Evolutionary conservation across 1,284 basidiomycete species (phyloP), one percentile per base, ranked within the genome.

Genomic region (Polyporus tsugae): DNA sequence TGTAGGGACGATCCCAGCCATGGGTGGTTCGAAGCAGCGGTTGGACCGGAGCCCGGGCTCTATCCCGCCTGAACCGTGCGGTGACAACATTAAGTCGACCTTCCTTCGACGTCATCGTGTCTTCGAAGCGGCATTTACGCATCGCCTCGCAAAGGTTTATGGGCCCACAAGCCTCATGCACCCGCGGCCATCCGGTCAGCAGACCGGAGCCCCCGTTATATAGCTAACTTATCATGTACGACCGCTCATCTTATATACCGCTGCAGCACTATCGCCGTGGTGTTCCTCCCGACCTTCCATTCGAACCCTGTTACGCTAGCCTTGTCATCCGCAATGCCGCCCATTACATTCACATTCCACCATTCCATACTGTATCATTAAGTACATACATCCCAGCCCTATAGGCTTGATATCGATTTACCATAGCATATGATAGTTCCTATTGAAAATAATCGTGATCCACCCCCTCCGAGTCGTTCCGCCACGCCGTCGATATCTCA

Each of bases 361-460:
- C 69, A 70, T 60, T 67, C 22, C 63, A 66, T 65, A 66, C 62
- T 72, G 71, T 72, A 72, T 72, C 71, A 72, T 62, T 70, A 70
- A 67, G 69, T 70, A 70, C 67, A 69, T 70, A 72, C 67, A 70
- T 64, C 44, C 53, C 52, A 19, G 6, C 29, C 25, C 33, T 19
- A 41, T 15, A 66, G 25, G 19, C 22, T 22, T n/a, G 22, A 55
- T 57, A 49, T 55, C 55, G 39, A 25, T 64, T 63, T 70, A 70
- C 49, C 69, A 63, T 72, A 72, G 69, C 60, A 69, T 68, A 69
- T 69, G 65, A 67, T 67, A 67, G 42, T 62, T 61, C 62, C 29
- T 62, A 60, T 69, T 61, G 53, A 66, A 70, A 70, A 70, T 72
- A 72, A 70, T 72, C 42, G 63, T 62, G 63, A 55, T 58, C 41